Evolutionary conservation across 2,329 filamentous ascomycete species (phyloP), one percentile per base, ranked within the genome.

Genomic region (Xylaria sp.): DNA sequence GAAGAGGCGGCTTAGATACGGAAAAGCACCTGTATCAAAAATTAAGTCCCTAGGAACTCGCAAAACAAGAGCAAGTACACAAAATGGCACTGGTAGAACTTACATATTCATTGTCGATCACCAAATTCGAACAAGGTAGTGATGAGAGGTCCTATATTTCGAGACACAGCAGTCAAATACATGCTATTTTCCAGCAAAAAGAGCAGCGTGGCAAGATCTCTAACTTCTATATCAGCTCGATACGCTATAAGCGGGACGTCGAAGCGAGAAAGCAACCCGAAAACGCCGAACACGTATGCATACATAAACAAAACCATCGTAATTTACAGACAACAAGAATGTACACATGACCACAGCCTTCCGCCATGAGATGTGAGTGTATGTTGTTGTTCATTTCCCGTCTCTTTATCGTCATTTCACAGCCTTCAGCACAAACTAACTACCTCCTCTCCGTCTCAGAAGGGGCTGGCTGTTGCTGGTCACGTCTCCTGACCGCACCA

Each of bases 401-500:
- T 52, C 48, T 23, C 25, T 45, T 52, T n/a, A 36, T 36, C 34
- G 4, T 39, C 34, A 13, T 15, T 36, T 50, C 30, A 25, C 4
- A 7, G 12, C 57, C 6, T 15, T 25, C 18, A 18, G 9, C 25
- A 28, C 45, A n/a, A n/a, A 39, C 32, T 13, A n/a, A 39, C 52
- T 63, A 63, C 65, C 65, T 59, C 59, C 30, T 50, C 41, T 65
- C 53, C 13, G 53, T 59, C 15, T 55, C 60, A 5, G 48, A 52
- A n/a, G 25, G 5, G 20, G 43, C 1, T 39, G 2, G 36, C 20
- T 36, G 52, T 10, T 10, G 52, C 3, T 30, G 25, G 3, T 41
- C 53, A 20, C 64, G 55, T 25, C 53, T 36, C 30, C 53, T 32
- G 3, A 70, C 60, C 2, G 30, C 65, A 4, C 87, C 87, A 8